Percentiles rank a stretch among this genome's conserved stretches.
phyloP scores from a whole-genome alignment of 352 stramenopile genomes.

The Globisporangium mamillatum region DNA sequence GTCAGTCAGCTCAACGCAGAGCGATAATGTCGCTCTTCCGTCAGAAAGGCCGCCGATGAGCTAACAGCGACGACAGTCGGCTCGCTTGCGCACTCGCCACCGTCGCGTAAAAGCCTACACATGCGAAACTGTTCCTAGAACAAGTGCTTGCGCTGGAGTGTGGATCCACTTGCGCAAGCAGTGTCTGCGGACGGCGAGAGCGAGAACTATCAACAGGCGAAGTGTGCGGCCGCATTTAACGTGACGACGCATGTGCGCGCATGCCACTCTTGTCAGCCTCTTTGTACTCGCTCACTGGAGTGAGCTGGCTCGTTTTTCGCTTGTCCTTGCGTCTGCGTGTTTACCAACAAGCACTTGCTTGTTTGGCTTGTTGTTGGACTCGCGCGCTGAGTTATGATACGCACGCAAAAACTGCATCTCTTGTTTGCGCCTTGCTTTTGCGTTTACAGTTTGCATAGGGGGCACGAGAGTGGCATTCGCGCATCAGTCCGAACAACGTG shows the following conservation, averaged over 20 bases:
- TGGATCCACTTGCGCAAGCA: neutral
- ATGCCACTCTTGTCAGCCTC: neutral
- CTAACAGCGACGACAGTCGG: slow-evolving; percentile 1
- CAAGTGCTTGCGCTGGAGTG: neutral
- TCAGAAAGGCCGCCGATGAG: neutral
- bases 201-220: too few relatives aligned
- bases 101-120: neutral
- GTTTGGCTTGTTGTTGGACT: neutral
- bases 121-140: neutral
- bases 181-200: too few relatives aligned
- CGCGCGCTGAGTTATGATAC: neutral
- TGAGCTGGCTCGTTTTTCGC: neutral
- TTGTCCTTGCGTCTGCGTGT: neutral
- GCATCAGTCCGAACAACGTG: neutral
- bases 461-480: neutral
- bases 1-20: neutral
- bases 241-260: neutral
- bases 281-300: neutral
- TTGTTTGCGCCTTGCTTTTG: neutral
- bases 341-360: neutral
- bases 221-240: too few relatives aligned
- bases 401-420: too few relatives aligned
- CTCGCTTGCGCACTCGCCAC: neutral
- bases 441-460: neutral
- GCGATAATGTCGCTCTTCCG: neutral